phyloP scores from a whole-genome alignment of 257 asterid species.

The Echium plantagineum region DNA sequence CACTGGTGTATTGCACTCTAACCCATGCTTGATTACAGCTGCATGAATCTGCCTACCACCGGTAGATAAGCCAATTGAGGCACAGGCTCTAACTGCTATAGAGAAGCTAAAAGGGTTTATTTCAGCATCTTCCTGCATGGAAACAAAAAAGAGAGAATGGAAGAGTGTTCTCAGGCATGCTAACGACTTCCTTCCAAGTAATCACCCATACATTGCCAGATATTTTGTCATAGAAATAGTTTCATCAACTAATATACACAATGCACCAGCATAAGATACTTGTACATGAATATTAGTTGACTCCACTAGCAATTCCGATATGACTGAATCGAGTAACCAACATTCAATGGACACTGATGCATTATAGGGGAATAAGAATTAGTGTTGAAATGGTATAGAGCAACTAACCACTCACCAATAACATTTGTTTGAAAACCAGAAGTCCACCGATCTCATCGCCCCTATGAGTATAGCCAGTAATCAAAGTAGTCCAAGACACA shows the following conservation, averaged over 20 bases:
- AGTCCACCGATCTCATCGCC: slow-evolving; percentile 67
- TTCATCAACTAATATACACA: too few relatives aligned
- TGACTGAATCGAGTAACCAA: too few relatives aligned
- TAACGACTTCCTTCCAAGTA: background rate
- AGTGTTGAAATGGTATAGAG: background rate
- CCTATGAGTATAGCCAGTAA: slow-evolving; percentile 69
- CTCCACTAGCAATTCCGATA: background rate
- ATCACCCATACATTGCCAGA: background rate
- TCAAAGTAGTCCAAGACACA: slow-evolving; percentile 78
- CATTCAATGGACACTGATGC: too few relatives aligned
- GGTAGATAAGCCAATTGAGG: slow-evolving; percentile 41
- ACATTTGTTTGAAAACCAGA: slow-evolving; percentile 50
- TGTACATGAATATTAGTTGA: too few relatives aligned
- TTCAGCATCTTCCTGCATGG: slow-evolving; percentile 56
- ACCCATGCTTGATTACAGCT: slow-evolving; percentile 51
- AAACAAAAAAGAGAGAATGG: slow-evolving; percentile 11
- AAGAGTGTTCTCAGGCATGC: background rate
- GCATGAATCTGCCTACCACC: slow-evolving; percentile 75
- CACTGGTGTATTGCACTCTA: slow-evolving; percentile 50
- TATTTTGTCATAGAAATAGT: too few relatives aligned
- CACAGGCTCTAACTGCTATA: slow-evolving; percentile 67
- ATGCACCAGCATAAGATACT: too few relatives aligned
- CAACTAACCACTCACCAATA: slow-evolving; percentile 31
- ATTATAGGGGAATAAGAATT: too few relatives aligned
- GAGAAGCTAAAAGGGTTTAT: slow-evolving; percentile 57